Percentiles rank a stretch among this genome's conserved stretches.
Evolutionary conservation across 768 basidiomycete genomes (phyloP).

Genomic region (Obba rivulosa): DNA sequence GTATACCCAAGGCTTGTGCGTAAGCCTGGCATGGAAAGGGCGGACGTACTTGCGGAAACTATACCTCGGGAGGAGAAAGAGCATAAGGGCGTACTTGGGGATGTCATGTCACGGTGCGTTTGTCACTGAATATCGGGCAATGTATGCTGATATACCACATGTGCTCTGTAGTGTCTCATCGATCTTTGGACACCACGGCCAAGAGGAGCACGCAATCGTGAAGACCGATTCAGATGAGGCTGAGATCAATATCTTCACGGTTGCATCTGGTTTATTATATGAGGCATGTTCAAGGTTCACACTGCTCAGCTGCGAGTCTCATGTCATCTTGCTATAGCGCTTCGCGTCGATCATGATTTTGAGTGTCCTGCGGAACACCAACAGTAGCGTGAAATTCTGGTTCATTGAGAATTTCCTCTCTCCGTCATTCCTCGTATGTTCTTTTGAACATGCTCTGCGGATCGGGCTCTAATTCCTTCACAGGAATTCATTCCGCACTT

Average conservation of each 20-base stretch:
- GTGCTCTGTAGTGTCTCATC: constrained; percentile 20
- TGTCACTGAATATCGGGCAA: background rate
- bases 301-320: too few relatives aligned
- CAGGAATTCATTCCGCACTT: constrained; percentile 95
- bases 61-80: constrained; percentile 20
- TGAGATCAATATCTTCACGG: constrained; percentile 98
- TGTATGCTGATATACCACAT: constrained; percentile 2
- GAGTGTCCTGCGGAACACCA: constrained; percentile 91
- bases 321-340: constrained; percentile 45
- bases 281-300: constrained; percentile 55
- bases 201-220: constrained; percentile 10
- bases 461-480: background rate
- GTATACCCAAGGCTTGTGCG: constrained; percentile 77
- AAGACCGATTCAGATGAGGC: constrained; percentile 37
- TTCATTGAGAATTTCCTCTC: constrained; percentile 99
- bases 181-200: constrained; percentile 14
- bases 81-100: constrained; percentile 38
- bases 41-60: constrained; percentile 64
- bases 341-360: constrained; percentile 99
- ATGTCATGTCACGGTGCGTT: constrained; percentile 47
- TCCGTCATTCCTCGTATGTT: constrained; percentile 81
- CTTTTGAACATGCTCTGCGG: background rate
- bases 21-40: constrained; percentile 69
- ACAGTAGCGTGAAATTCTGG: constrained; percentile 97
- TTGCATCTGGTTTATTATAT: constrained; percentile 93